Conservation (phyloP, 1,139 yeast species). For the Pichia norvegensis region DNA sequence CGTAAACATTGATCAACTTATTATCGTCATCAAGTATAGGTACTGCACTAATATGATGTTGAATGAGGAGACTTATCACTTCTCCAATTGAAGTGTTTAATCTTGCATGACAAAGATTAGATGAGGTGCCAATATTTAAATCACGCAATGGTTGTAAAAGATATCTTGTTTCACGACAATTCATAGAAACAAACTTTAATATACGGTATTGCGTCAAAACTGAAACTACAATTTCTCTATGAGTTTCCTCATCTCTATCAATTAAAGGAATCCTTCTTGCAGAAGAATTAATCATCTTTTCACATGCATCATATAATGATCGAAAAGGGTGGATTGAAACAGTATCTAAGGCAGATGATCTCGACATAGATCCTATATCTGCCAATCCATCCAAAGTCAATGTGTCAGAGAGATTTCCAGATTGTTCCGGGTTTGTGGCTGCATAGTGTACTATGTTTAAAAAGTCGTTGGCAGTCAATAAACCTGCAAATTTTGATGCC, state of each 20-base stretch:
- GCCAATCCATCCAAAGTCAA: slow-evolving; percentile 65
- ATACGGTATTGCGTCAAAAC: slow-evolving; percentile 96
- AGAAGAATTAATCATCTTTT: slow-evolving; percentile 79
- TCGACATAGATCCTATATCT: slow-evolving; percentile 27
- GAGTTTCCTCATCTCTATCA: slow-evolving; percentile 89
- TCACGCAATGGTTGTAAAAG: slow-evolving; percentile 68
- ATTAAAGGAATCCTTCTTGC: slow-evolving; percentile 93
- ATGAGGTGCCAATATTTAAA: slow-evolving; percentile 51
- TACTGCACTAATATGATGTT: slow-evolving; percentile 77
- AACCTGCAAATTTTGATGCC: slow-evolving; percentile 86
- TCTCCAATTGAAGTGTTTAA: slow-evolving; percentile 93
- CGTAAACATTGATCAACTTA: slow-evolving; percentile 81
- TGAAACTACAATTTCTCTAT: slow-evolving; percentile 87
- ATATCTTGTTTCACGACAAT: slow-evolving; percentile 90
- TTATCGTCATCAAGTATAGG: slow-evolving; percentile 77
- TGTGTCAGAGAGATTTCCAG: slow-evolving; percentile 53
- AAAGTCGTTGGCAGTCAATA: slow-evolving; percentile 86
- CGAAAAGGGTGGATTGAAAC: slow-evolving; percentile 87
- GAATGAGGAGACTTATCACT: slow-evolving; percentile 75
- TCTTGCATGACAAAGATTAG: slow-evolving; percentile 66
- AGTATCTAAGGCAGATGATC: slow-evolving; percentile 84
- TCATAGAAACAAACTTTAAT: slow-evolving; percentile 87
- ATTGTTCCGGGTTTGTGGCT: slow-evolving; percentile 84
- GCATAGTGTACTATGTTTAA: slow-evolving; percentile 94
- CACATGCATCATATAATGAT: slow-evolving; percentile 88